phyloP scores from a whole-genome alignment of 495 filamentous ascomycete genomes.

The Penicillium ochrochloron region DNA sequence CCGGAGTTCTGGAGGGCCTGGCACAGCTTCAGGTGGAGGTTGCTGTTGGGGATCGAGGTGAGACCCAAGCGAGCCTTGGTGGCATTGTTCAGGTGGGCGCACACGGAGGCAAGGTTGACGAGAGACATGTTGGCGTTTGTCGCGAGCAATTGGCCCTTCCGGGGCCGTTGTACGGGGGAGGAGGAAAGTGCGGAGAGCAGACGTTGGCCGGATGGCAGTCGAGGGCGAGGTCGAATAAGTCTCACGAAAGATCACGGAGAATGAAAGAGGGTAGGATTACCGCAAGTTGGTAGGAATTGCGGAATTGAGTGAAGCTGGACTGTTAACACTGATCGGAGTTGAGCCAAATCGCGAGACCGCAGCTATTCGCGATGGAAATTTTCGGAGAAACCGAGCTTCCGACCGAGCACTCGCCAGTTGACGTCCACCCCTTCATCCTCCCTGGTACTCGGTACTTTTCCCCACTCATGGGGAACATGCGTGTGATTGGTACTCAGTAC shows the following conservation, averaged over 20 bases:
- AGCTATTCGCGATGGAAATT: slow-evolving; percentile 43
- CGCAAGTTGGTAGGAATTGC: background rate
- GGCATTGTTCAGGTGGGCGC: slow-evolving; percentile 94
- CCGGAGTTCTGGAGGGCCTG: slow-evolving; percentile 81
- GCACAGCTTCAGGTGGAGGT: slow-evolving; percentile 75
- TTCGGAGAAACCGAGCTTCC: slow-evolving; percentile 48
- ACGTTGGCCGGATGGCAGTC: background rate
- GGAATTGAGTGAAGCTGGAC: slow-evolving; percentile 12
- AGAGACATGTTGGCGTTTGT: slow-evolving; percentile 74
- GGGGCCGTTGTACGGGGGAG: slow-evolving; percentile 23
- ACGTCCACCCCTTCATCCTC: background rate
- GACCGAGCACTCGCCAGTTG: slow-evolving; percentile 13
- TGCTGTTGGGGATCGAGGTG: slow-evolving; percentile 82
- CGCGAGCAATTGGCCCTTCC: slow-evolving; percentile 32
- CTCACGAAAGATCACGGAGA: background rate
- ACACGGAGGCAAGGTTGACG: slow-evolving; percentile 76
- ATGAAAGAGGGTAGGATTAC: background rate
- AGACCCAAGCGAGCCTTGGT: slow-evolving; percentile 82
- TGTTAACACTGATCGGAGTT: slow-evolving; percentile 5
- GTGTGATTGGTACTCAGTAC: slow-evolving; percentile 25
- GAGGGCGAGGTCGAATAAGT: background rate
- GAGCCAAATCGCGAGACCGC: slow-evolving; percentile 18
- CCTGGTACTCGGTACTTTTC: slow-evolving; percentile 9
- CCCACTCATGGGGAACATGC: background rate
- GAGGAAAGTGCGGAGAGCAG: slow-evolving; percentile 13